Evolutionary conservation across 371 early-diverging fungal genomes (phyloP), one percentile per base, ranked within the genome.

Genomic region (Mucor indicus): DNA sequence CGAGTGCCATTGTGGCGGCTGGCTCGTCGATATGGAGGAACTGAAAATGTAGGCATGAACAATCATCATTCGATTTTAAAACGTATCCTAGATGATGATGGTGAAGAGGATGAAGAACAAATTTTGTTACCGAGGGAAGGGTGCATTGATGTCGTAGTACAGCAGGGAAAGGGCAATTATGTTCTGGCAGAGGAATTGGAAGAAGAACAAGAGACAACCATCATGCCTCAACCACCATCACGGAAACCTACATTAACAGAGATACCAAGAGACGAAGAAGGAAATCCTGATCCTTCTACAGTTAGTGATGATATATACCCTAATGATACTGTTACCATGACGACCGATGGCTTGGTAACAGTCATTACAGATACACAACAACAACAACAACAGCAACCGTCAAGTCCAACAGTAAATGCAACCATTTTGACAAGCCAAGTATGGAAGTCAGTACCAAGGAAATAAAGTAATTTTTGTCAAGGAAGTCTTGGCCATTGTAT

Each of bases 81-180:
- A 10, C 22, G 22, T 12, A 42, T 3, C 19, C 6, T 11, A n/a
- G 44, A 44, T 21, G 29, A 24, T 27, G 22, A 24, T 17, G 19
- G 37, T 11, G 27, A 49, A 24, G 21, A 36, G 0, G 23, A 38
- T 15, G 29, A 30, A 21, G 20, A 44, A 15, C 13, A 19, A 7
- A 15, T 29, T n/a, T 36, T 50, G 10, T 50, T 44, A 2, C 63
- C 62, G 8, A 52, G 75, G 24, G 67, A 69, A 44, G 75, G 75
- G 11, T 75, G 75, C 29, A 55, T 75, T 35, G 75, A 75, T 58
- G 72, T 75, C 19, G 54, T 75, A 41, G 54, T 75, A 4, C 61
- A 75, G 29, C 64, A 62, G 50, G 75, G 72, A 20, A 69, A 67
- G 44, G 75, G 69, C 13, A 67, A 75, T 35, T 75, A 69, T 54